Base-by-base conservation (phyloP, 371 early-diverging fungal genomes). In the Lichtheimia ornata region DNA sequence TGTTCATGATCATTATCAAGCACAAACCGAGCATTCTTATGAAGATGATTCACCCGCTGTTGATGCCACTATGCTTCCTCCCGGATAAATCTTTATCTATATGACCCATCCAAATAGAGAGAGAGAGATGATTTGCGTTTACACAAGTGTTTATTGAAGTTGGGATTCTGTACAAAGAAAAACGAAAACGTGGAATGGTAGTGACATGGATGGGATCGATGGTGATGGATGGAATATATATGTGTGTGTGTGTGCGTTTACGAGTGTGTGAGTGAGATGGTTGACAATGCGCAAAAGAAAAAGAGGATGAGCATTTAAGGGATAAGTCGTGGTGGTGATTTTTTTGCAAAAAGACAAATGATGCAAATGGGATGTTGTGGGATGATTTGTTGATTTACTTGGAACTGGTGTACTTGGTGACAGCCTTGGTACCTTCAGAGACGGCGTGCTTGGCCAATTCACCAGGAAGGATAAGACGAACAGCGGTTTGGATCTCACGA, bases 371-470 rank as follows among this genome's bases (percentile, higher is more conserved):
- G 35, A 35, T 35, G 35, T 5, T 35, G 35, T 35, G 35, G 7
- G 28, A 28, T 28, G 7, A 5, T 28, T 4, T 4, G 28, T n/a
- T 13, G 25, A 40, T 41, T 83, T 84, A 84, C 73, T 88, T 88
- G 72, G 92, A 85, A 59, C 87, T 84, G 74, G 94, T 93, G 89
- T 92, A 96, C 85, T 95, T 96, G 89, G 94, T 93, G 74, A 95
- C 94, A 66, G 97, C 95, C 89, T 96, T 97, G 84, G 95, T 94
- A 61, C 95, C 97, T 86, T 96, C 97, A 66, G 96, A 95, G 67
- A 95, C 95, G 71, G 97, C 97, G 84, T 97, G 97, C 88, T 95
- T 94, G 79, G 96, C 93, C 63, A 97, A 84, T 83, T 97, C 97
- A 72, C 97, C 96, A 65, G 97, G 96, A 45, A 95, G 89, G 64